Conservation (phyloP, 768 basidiomycete species). For the Auricularia cornea region DNA sequence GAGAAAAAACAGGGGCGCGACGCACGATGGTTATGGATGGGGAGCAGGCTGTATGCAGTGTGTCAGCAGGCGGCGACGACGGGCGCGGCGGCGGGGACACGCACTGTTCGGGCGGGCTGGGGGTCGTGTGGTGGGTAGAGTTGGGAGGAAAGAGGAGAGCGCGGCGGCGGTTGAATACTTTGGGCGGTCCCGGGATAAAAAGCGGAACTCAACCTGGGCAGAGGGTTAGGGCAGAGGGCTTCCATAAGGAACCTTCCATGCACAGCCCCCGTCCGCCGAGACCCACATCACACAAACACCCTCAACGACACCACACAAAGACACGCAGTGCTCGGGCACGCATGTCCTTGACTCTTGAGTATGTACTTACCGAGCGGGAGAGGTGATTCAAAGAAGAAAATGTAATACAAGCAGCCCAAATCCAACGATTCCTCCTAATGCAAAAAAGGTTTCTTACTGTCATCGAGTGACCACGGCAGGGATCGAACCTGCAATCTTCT, state of each 20-base stretch:
- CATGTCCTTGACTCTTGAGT: no score
- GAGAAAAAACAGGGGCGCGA: background rate
- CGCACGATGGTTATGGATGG: background rate
- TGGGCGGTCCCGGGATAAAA: background rate
- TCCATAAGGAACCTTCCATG: background rate
- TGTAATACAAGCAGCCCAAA: no score
- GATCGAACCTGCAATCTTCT: background rate
- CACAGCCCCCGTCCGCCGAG: background rate
- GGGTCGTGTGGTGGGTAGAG: background rate
- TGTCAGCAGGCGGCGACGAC: background rate
- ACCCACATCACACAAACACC: background rate
- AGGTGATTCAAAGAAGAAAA: no score
- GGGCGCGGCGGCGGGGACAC: background rate
- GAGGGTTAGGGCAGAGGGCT: background rate
- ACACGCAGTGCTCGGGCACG: background rate
- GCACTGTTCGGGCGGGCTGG: background rate
- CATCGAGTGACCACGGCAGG: background rate
- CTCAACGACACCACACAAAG: background rate
- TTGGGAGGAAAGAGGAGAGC: background rate
- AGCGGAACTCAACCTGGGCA: background rate
- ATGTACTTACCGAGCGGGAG: no score
- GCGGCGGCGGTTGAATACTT: background rate
- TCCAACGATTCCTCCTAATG: no score
- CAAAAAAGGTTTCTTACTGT: background rate
- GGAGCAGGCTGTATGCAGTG: background rate